Conservation (phyloP, 257 asterid genomes). For the Euphrasia confusa region DNA sequence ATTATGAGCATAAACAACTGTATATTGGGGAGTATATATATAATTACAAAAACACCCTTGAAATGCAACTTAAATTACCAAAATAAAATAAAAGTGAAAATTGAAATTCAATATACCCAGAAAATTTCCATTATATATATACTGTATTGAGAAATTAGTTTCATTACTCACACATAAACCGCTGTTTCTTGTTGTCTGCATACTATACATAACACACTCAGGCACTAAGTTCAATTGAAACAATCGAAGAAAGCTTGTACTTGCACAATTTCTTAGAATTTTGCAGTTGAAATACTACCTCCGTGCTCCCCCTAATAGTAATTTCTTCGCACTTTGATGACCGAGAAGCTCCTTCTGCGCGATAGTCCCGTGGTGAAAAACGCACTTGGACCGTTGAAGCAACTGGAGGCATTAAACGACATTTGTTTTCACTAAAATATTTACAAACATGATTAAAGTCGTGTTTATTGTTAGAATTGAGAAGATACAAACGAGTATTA, state of each 20-base stretch:
- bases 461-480: background rate
- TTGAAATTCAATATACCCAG: background rate
- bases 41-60: too few relatives aligned
- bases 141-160: too few relatives aligned
- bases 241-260: slow-evolving; percentile 59
- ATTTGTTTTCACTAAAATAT: background rate
- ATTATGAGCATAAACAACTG: too few relatives aligned
- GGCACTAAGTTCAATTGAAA: slow-evolving; percentile 62
- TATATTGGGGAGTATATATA: too few relatives aligned
- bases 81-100: too few relatives aligned
- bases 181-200: background rate
- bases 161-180: background rate
- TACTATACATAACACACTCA: slow-evolving; percentile 25
- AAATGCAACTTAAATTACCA: too few relatives aligned
- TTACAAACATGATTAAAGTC: background rate
- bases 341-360: slow-evolving; percentile 45
- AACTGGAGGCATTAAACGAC: slow-evolving; percentile 35
- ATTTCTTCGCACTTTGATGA: slow-evolving; percentile 55
- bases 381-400: slow-evolving; percentile 45
- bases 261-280: slow-evolving; percentile 38
- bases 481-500: slow-evolving; percentile 27
- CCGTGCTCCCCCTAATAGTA: slow-evolving; percentile 57
- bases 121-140: too few relatives aligned
- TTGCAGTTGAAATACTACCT: slow-evolving; percentile 60
- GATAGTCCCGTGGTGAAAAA: slow-evolving; percentile 62